Evolutionary conservation across 73 alveolate genomes (phyloP), one percentile per base, ranked within the genome.

Genomic region (Paramecium octaurelia): DNA sequence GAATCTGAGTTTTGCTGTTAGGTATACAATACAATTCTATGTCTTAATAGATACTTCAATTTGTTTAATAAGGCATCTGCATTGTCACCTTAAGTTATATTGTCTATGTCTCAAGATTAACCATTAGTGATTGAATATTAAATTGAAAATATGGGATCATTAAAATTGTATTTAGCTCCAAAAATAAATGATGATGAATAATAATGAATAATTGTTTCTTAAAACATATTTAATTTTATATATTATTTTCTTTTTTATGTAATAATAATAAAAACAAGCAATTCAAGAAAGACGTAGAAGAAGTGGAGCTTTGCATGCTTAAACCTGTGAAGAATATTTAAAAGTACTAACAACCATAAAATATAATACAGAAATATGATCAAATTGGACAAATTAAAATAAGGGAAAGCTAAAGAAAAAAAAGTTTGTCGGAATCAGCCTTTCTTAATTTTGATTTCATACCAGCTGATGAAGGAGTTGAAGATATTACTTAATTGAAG

Each of bases 121-220:
- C 99, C 99, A n/a, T 94, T 98, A 18, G 97, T 98, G 91, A 96
- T 97, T 46, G 99, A 97, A 94, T 97, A 94, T 96, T 95, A 95
- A 86, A 97, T 98, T 91, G 99, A 96, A 59, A 96, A 97, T 86
- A 95, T 97, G 50, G 99, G 99, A 87, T 94, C 96, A 71, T 95
- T 98, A 77, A 97, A 97, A 96, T 97, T 96, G 97, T 98, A 97
- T 97, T 95, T 98, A 73, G 99, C 99, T 43, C 99, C 99, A 48
- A 98, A 98, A 96, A 98, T 98, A 96, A 95, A 95, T 76, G 99
- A 98, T 73, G 99, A 97, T 24, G 94, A 89, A 73, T 70, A 59
- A 70, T 42, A 38, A 70, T 89, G 94, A 89, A 54, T 54, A 54
- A 54, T n/a, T 14, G 60, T 48, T 16, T 48, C n/a, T 48, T 40